phyloP scores from a whole-genome alignment of 139 green algal species.

The Picochlorum costavermella region DNA sequence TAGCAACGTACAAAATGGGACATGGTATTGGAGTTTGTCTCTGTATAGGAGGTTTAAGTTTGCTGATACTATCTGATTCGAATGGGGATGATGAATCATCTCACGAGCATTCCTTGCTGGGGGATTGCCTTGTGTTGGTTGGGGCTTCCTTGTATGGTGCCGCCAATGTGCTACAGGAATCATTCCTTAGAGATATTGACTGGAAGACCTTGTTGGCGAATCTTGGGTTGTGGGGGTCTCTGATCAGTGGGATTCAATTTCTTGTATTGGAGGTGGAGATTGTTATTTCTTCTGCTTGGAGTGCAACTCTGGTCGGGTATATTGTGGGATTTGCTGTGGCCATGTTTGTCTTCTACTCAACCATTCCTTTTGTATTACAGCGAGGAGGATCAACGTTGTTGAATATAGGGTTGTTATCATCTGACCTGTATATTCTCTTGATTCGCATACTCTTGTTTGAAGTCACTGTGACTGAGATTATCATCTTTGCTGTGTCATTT shows the following conservation, averaged over 20 bases:
- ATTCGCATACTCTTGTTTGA: slow-evolving; percentile 49
- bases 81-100: slow-evolving; percentile 4
- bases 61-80: slow-evolving; percentile 52
- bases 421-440: slow-evolving; percentile 49
- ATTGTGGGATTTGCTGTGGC: slow-evolving; percentile 38
- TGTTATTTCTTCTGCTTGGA: background rate
- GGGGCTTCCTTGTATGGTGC: slow-evolving; percentile 56
- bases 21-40: slow-evolving; percentile 50
- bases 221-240: slow-evolving; percentile 40
- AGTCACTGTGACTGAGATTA: slow-evolving; percentile 5
- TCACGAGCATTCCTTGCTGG: slow-evolving; percentile 32
- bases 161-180: slow-evolving; percentile 55
- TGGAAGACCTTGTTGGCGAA: slow-evolving; percentile 33
- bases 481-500: slow-evolving; percentile 17
- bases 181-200: slow-evolving; percentile 20
- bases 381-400: slow-evolving; percentile 52
- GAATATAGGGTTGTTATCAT: slow-evolving; percentile 71
- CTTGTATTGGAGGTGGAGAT: slow-evolving; percentile 18
- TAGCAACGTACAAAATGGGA: slow-evolving; percentile 31
- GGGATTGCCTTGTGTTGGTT: slow-evolving; percentile 60
- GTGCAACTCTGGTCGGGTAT: slow-evolving; percentile 12
- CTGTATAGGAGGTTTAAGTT: slow-evolving; percentile 50
- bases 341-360: slow-evolving; percentile 58
- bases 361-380: slow-evolving; percentile 44
- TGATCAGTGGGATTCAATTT: slow-evolving; percentile 34